A percentile compares a stretch with the other conserved stretches of the same genome.
Conservation (phyloP, 1,139 yeast species). For the Komagataea norvegica region DNA sequence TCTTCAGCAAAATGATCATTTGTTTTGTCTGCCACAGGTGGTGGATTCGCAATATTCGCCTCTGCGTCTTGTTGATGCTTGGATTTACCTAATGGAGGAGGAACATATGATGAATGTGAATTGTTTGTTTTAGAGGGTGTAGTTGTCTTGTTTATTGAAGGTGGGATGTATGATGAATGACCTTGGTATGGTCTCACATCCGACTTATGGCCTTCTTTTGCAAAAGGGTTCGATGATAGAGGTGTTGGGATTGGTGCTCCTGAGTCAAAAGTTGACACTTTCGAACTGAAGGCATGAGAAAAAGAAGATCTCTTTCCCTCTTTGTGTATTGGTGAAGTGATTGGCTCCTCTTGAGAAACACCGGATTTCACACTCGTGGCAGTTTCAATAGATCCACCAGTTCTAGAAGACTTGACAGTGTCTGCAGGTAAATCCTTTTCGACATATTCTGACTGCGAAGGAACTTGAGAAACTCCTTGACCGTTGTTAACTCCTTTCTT, state of each 20-base stretch:
- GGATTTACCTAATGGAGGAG: constrained; percentile 23
- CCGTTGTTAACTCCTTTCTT: no score
- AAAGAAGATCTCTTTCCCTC: no score
- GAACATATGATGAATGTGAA: constrained; percentile 24
- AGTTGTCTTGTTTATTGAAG: constrained; percentile 26
- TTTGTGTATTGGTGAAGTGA: no score
- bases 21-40: constrained; percentile 11
- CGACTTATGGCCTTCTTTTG: constrained; percentile 9
- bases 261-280: constrained; percentile 17
- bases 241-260: constrained; percentile 18
- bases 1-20: constrained; percentile 27
- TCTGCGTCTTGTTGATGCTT: constrained; percentile 13
- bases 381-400: no score
- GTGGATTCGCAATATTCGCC: constrained; percentile 17
- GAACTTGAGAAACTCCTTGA: no score
- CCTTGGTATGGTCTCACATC: constrained; percentile 24
- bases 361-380: no score
- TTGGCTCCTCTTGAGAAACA: no score
- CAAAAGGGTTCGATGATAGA: constrained; percentile 19
- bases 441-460: no score
- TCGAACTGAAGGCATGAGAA: constrained; percentile 10
- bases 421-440: no score
- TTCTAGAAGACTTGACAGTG: no score
- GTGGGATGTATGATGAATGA: constrained; percentile 42
- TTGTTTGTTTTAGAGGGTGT: constrained; percentile 12